A percentile compares a stretch with the other conserved stretches of the same genome.
Conservation (phyloP, 345 rosid species). For the Melastoma malabathricum region DNA sequence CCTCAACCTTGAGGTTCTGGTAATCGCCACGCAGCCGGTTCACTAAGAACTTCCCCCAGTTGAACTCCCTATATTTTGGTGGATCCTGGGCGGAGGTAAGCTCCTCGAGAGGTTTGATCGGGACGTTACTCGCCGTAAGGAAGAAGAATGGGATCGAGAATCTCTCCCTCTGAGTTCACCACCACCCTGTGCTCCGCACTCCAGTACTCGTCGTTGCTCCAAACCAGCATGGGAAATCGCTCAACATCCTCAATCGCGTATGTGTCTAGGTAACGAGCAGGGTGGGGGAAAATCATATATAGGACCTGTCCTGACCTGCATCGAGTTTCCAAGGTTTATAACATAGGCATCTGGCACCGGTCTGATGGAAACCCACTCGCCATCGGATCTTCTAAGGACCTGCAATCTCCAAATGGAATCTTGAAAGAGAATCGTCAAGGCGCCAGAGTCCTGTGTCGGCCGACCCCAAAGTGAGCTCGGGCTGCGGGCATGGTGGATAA, state of each 20-base stretch:
- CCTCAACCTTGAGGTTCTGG: conserved; percentile 27
- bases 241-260: background rate
- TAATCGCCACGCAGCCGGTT: conserved; percentile 24
- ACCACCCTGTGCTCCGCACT: conserved; percentile 39
- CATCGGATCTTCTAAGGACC: conserved; percentile 22
- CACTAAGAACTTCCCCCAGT: conserved; percentile 26
- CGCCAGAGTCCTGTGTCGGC: conserved; percentile 20
- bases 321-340: conserved; percentile 17
- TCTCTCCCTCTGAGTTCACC: conserved; percentile 36
- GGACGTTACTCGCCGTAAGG: conserved; percentile 17
- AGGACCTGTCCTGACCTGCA: conserved; percentile 13
- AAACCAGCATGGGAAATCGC: conserved; percentile 16
- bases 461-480: conserved; percentile 19
- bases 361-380: conserved; percentile 21
- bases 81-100: conserved; percentile 15
- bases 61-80: conserved; percentile 20
- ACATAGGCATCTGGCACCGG: conserved; percentile 19
- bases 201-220: conserved; percentile 34
- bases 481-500: conserved; percentile 23
- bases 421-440: conserved; percentile 17
- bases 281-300: too few species aligned
- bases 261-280: too few species aligned
- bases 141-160: conserved; percentile 33
- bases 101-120: conserved; percentile 29
- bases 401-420: conserved; percentile 27